A percentile compares a stretch with the other conserved stretches of the same genome.
Evolutionary conservation across 352 stramenopile species (phyloP).

Genomic region (Globisporangium splendens): DNA sequence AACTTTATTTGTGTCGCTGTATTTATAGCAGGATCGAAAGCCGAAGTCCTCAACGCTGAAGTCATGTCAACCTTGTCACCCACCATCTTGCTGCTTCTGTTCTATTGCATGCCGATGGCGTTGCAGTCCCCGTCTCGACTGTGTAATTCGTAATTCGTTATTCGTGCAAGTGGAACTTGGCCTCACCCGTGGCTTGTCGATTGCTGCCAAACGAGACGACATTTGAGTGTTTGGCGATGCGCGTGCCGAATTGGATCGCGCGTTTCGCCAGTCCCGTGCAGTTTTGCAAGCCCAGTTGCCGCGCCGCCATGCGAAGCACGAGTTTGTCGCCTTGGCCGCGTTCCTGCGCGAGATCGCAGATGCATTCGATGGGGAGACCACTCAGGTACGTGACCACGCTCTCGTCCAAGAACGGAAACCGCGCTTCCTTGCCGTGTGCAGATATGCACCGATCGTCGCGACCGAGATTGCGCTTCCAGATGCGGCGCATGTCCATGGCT

Average conservation of each 20-base stretch:
- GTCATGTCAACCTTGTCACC: too few relatives aligned
- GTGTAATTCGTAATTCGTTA: too few relatives aligned
- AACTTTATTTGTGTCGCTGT: too few relatives aligned
- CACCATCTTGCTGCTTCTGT: too few relatives aligned
- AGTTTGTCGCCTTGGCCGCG: conserved; percentile 90
- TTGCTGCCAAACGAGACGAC: conserved; percentile 35
- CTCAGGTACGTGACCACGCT: conserved; percentile 80
- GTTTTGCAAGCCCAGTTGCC: conserved; percentile 56
- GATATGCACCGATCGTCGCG: conserved; percentile 94
- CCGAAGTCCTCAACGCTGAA: too few relatives aligned
- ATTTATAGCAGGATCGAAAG: too few relatives aligned
- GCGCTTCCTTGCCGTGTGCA: conserved; percentile 89
- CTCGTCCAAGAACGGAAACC: conserved; percentile 96
- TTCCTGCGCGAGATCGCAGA: conserved; percentile 77
- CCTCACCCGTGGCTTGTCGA: conserved; percentile 42
- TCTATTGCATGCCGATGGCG: too few relatives aligned
- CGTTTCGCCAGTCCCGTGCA: conserved; percentile 85
- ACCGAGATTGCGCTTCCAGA: conserved; percentile 96
- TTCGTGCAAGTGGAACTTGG: conserved; percentile 21
- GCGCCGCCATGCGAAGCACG: conserved; percentile 81
- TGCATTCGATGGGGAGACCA: conserved; percentile 51
- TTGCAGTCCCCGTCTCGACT: too few relatives aligned
- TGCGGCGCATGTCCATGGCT: conserved; percentile 79
- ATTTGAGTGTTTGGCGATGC: conserved; percentile 90
- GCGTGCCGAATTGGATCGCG: conserved; percentile 93